These are phyloP conservation scores for Ligustrum vulgare DNA, from an alignment of 257 asterid genomes.

Conservation along the genomic window DNA sequence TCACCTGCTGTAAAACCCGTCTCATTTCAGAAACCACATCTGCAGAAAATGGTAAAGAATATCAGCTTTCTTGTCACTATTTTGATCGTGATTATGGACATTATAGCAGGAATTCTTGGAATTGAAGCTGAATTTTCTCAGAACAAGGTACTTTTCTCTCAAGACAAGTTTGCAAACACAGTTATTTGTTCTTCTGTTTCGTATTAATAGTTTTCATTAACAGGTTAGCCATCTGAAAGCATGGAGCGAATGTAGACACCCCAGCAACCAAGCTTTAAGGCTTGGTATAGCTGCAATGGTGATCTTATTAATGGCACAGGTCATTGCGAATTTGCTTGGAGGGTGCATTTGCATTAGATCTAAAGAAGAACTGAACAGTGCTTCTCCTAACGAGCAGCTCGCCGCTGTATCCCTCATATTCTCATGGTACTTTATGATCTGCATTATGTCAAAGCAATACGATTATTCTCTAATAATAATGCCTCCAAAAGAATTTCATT, in stretches of 20 bases:
- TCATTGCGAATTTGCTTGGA: slow-evolving; percentile 45
- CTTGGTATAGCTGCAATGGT: slow-evolving; percentile 72
- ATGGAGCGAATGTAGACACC: slow-evolving; percentile 85
- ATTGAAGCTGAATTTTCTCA: slow-evolving; percentile 51
- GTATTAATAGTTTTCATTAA: not conserved
- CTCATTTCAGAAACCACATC: not conserved
- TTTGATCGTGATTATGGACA: slow-evolving; percentile 36
- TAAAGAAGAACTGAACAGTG: slow-evolving; percentile 58
- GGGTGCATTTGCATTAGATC: slow-evolving; percentile 73
- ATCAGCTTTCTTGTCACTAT: slow-evolving; percentile 35
- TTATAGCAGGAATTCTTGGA: slow-evolving; percentile 44
- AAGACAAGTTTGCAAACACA: not conserved
- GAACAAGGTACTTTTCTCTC: slow-evolving; percentile 33
- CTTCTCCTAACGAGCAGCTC: slow-evolving; percentile 70
- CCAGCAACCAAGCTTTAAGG: slow-evolving; percentile 75
- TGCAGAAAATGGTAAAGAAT: slow-evolving; percentile 29
- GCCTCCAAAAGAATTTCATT: not conserved
- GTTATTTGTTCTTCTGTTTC: not conserved
- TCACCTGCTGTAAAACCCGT: slow-evolving; percentile 15
- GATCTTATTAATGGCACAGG: slow-evolving; percentile 64
- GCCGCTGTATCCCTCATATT: slow-evolving; percentile 71
- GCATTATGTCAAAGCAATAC: not conserved
- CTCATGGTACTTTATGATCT: slow-evolving; percentile 50
- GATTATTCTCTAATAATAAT: not conserved
- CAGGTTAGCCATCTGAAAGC: slow-evolving; percentile 53